Evolutionary conservation across 2,329 filamentous ascomycete species (phyloP), one percentile per base, ranked within the genome.

Genomic region (Monosporascus ibericus): DNA sequence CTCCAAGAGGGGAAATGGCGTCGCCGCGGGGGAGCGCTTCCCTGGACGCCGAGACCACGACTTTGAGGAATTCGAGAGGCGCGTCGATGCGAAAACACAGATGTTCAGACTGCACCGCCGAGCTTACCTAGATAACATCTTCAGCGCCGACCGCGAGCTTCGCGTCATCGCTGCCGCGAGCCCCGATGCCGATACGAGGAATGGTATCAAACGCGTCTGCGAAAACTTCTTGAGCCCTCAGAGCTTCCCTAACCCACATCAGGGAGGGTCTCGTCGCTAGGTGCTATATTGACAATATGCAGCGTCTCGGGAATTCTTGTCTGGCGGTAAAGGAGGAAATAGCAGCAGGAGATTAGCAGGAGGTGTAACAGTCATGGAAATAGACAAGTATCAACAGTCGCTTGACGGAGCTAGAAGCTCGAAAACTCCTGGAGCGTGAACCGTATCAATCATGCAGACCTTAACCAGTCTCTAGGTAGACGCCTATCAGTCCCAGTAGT

Each of bases 31-130:
- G 46, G 8, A 20, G 7, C 42, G 14, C 18, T 17, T 40, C 17
- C 42, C 37, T 27, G 2, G 22, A 3, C 49, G 59, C 11, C 17
- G 39, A 1, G 17, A 54, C 9, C 52, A 53, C 17, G 24, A 61
- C 1, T 49, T 61, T 6, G 49, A 50, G 1, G 59, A 61, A 52
- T 2, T 64, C 2, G 55, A 55, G 4, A 51, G 24, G 15, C 51
- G 54, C 2, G 58, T 59, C 1, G 55, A 48, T 24, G 3, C 17
- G 3, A 47, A 47, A 14, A 62, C 58, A 1, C 58, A 59, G 52
- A 39, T 39, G n/a, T 63, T 55, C 51, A 56, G 60, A 1, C 5
- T 44, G 1, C 53, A 64, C 3, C 60, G 60, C 18, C 47, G 52
- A 2, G 42, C 37, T 0, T 8, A 63, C 2, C 9, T 62, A 3